These are phyloP conservation scores for Fallopia convolvulus DNA, from an alignment of 148 eudicot species.

Conservation along the genomic window DNA sequence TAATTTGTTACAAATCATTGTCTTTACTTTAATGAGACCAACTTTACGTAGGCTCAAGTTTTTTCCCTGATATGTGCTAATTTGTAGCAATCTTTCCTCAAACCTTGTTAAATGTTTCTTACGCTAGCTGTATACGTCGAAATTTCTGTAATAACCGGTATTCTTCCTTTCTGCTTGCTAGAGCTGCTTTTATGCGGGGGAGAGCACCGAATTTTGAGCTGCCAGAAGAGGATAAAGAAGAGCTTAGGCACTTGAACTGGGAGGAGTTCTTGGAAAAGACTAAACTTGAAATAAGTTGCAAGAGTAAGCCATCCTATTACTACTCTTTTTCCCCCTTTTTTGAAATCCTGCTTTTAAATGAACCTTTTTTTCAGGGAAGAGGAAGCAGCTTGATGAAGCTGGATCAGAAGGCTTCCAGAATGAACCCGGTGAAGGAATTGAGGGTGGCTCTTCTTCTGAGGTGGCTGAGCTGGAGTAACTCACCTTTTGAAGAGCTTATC, in stretches of 20 bases:
- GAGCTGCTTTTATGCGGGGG: conserved; percentile 93
- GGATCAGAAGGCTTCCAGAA: neutral
- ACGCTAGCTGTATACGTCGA: neutral
- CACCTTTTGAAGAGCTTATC: neutral
- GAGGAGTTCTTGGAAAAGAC: conserved; percentile 67
- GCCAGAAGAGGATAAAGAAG: conserved; percentile 62
- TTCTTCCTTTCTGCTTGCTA: conserved; percentile 20
- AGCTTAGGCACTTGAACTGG: conserved; percentile 62
- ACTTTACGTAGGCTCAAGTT: neutral
- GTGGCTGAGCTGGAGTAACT: neutral
- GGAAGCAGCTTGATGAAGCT: neutral
- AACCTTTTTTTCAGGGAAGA: neutral
- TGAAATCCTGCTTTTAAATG: neutral
- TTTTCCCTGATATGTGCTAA: neutral
- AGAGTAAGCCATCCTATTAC: conserved; percentile 35
- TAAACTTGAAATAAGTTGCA: conserved; percentile 51
- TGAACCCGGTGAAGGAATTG: neutral
- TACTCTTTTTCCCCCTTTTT: neutral
- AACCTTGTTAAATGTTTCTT: neutral
- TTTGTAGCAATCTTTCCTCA: neutral
- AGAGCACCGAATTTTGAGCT: conserved; percentile 78
- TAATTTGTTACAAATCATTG: neutral
- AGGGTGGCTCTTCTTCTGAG: neutral
- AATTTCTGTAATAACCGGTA: neutral
- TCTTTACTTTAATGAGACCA: neutral